Percentiles rank a stretch among this genome's conserved stretches.
Conservation (phyloP, 2,329 filamentous ascomycete genomes). For the Colletotrichum costaricense region DNA sequence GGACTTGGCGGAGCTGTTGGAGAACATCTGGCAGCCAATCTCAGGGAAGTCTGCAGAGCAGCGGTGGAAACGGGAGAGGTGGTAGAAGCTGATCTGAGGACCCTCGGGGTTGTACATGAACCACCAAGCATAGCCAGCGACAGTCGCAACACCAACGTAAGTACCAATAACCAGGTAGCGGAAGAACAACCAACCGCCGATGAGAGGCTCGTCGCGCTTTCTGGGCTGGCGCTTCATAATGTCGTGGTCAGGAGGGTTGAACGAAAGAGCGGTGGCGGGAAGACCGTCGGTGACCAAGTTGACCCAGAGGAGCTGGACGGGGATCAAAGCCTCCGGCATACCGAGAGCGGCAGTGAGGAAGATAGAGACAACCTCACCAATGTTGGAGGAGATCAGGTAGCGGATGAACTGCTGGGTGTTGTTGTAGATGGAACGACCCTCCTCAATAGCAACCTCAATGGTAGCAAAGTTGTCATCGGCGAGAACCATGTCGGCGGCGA, state of each 20-base stretch:
- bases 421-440: slow-evolving; percentile 98
- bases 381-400: slow-evolving; percentile 98
- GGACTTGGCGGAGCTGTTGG: slow-evolving; percentile 84
- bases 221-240: slow-evolving; percentile 94
- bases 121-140: slow-evolving; percentile 99
- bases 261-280: slow-evolving; percentile 93
- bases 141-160: slow-evolving; percentile 94
- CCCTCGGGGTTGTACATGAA: slow-evolving; percentile 96
- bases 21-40: slow-evolving; percentile 93
- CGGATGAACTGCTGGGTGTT: slow-evolving; percentile 99
- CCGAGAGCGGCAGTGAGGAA: slow-evolving; percentile 96
- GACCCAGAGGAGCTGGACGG: slow-evolving; percentile 98
- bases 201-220: slow-evolving; percentile 91
- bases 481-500: slow-evolving; percentile 98
- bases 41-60: slow-evolving; percentile 88
- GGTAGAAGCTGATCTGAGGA: slow-evolving; percentile 90
- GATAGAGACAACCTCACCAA: slow-evolving; percentile 98
- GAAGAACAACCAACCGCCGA: slow-evolving; percentile 97
- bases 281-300: slow-evolving; percentile 98
- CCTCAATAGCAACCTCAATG: slow-evolving; percentile 94
- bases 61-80: slow-evolving; percentile 92
- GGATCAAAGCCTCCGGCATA: slow-evolving; percentile 97
- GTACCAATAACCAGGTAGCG: slow-evolving; percentile 96
- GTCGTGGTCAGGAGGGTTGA: slow-evolving; percentile 98
- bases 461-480: slow-evolving; percentile 99